A percentile compares a stretch with the other conserved stretches of the same genome.
Evolutionary conservation across 768 basidiomycete genomes (phyloP).

Genomic region (Tylopilus sp.): DNA sequence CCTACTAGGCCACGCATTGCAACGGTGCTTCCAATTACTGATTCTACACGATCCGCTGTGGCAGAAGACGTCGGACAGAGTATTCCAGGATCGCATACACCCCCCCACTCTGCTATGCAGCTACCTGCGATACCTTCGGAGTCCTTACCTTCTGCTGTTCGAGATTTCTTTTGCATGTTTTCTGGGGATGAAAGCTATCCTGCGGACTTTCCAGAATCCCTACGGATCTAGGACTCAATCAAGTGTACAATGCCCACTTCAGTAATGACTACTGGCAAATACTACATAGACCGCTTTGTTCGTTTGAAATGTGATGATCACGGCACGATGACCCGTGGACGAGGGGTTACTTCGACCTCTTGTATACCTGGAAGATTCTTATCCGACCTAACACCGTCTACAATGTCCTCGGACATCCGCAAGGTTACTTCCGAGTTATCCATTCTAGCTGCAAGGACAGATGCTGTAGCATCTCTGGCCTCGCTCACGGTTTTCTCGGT

Average conservation of each 20-base stretch:
- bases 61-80: constrained; percentile 9
- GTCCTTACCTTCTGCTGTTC: constrained; percentile 28
- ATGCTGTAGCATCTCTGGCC: constrained; percentile 8
- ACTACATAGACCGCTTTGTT: not conserved
- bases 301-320: constrained; percentile 2
- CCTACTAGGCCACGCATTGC: constrained; percentile 20
- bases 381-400: constrained; percentile 5
- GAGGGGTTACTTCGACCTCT: constrained; percentile 15
- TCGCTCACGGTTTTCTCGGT: constrained; percentile 13
- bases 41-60: constrained; percentile 1
- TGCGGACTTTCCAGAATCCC: constrained; percentile 32
- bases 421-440: constrained; percentile 28
- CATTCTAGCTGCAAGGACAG: constrained; percentile 13
- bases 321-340: constrained; percentile 1
- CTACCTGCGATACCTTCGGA: constrained; percentile 2
- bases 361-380: constrained; percentile 17
- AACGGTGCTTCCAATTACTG: not conserved
- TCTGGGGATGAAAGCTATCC: constrained; percentile 34
- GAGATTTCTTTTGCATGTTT: constrained; percentile 33
- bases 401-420: constrained; percentile 17
- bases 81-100: not conserved
- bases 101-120: not conserved
- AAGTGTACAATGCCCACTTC: not conserved
- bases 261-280: not conserved
- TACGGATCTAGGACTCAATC: constrained; percentile 13